Base-by-base conservation (phyloP, 805 yeast species). In the Candida takata region DNA sequence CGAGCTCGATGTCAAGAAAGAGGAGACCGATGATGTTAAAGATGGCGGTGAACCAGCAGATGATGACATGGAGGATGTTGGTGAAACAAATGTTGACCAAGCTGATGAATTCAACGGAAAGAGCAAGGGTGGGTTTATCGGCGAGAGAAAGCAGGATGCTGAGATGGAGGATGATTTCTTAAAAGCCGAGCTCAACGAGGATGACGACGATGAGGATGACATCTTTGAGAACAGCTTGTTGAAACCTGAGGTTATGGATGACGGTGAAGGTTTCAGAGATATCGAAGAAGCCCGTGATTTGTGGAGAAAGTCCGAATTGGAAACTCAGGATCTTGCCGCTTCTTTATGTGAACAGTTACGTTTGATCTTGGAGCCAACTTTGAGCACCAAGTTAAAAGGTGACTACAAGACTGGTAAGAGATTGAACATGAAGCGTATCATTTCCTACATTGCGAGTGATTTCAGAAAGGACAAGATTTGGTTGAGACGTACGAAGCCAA, bases 391-490 rank as follows among this genome's bases (percentile, higher is more conserved):
- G 57, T 67, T 92, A 39, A 77, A 74, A 43, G 99, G 99, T 54
- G 98, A 92, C 57, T 92, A 86, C 63, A 87, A 88, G 61, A 88
- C 97, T 2, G 99, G 99, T 58, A 92, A 92, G 59, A 72, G 98
- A 48, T 72, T 92, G 51, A 92, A 92, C 61, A 88, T 92, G 97
- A 92, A 90, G 68, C 72, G 97, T 48, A 92, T 92, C 51, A 92
- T 92, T 52, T 95, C 97, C 6, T 92, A 90, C 60, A 92, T 92
- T 66, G 99, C 99, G 1, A 84, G 95, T 26, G 95, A 87, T 52
- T 92, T 86, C 74, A 79, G 95, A 53, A 92, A 92, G 58, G 99
- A 92, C 60, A 92, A 92, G 68, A 92, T 92, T 40, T 92, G 99
- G 99, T 72, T 92, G 63, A 77, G 96, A 57, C 77, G 99, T 61